Conservation (phyloP, 768 basidiomycete genomes). For the Tephrocybe sp. region DNA sequence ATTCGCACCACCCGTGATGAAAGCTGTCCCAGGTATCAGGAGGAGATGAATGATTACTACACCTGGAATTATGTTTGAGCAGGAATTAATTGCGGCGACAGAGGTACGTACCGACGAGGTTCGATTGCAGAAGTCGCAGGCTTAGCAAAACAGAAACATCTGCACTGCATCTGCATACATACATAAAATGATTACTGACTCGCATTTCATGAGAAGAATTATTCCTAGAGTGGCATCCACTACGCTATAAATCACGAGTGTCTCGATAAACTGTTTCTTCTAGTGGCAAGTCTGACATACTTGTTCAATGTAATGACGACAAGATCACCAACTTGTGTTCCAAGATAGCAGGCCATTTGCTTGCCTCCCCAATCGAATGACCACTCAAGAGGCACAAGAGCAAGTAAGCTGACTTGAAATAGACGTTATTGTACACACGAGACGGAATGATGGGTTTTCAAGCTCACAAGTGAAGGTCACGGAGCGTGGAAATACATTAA, state of each 20-base stretch:
- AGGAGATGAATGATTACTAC: conserved; percentile 75
- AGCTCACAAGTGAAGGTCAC: conserved; percentile 37
- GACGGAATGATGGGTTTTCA: background rate
- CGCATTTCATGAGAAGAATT: conserved; percentile 66
- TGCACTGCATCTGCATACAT: background rate
- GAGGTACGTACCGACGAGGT: conserved; percentile 53
- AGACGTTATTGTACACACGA: too few species aligned
- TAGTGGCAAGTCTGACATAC: conserved; percentile 7
- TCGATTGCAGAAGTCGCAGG: conserved; percentile 66
- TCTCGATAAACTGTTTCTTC: background rate
- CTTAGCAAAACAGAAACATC: conserved; percentile 28
- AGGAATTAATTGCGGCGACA: background rate
- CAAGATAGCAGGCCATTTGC: conserved; percentile 55
- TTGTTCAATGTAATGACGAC: conserved; percentile 34
- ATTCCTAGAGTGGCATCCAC: conserved; percentile 76
- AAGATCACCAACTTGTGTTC: conserved; percentile 69
- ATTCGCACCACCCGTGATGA: conserved; percentile 70
- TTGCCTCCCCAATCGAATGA: conserved; percentile 67
- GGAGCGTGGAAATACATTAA: conserved; percentile 31
- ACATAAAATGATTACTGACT: conserved; percentile 43
- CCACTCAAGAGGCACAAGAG: conserved; percentile 64
- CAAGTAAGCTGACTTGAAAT: conserved; percentile 56
- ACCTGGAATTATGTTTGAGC: conserved; percentile 33
- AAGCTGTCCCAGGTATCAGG: conserved; percentile 68
- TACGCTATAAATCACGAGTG: conserved; percentile 35